Conservation (phyloP, 1,139 yeast species). For the Saccharomyces hybrid region DNA sequence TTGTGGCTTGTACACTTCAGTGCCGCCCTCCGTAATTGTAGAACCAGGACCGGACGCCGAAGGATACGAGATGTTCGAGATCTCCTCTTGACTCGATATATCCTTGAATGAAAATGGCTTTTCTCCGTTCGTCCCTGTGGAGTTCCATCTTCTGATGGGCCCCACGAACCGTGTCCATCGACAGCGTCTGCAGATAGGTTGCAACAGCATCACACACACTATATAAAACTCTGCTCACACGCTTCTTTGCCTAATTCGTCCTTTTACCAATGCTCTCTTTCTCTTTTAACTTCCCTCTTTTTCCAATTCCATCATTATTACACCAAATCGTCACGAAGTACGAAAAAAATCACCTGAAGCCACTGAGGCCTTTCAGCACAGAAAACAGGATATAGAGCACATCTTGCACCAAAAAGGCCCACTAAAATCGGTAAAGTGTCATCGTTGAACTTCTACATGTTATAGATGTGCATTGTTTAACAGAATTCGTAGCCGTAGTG, state of each 20-base stretch:
- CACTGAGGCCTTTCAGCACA: background rate
- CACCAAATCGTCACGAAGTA: background rate
- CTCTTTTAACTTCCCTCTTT: background rate
- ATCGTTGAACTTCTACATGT: background rate
- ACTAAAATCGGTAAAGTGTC: background rate
- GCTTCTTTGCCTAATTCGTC: background rate
- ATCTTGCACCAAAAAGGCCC: background rate
- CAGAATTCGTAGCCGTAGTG: background rate
- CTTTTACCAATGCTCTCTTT: background rate
- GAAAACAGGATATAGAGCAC: background rate
- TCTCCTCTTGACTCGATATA: background rate
- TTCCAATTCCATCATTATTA: background rate
- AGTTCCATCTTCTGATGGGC: background rate
- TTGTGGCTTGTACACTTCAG: slow-evolving; percentile 6
- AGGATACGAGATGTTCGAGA: slow-evolving; percentile 3
- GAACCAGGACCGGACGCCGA: background rate
- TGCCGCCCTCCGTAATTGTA: slow-evolving; percentile 1
- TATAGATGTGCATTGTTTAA: background rate
- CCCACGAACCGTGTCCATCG: background rate
- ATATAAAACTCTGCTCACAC: background rate
- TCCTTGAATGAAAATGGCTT: background rate
- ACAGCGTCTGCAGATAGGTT: background rate
- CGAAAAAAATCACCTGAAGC: background rate
- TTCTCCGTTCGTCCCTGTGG: background rate
- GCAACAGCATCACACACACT: background rate